Evolutionary conservation across 2,329 filamentous ascomycete genomes (phyloP), one percentile per base, ranked within the genome.

Genomic region (Cladosporium sp.): DNA sequence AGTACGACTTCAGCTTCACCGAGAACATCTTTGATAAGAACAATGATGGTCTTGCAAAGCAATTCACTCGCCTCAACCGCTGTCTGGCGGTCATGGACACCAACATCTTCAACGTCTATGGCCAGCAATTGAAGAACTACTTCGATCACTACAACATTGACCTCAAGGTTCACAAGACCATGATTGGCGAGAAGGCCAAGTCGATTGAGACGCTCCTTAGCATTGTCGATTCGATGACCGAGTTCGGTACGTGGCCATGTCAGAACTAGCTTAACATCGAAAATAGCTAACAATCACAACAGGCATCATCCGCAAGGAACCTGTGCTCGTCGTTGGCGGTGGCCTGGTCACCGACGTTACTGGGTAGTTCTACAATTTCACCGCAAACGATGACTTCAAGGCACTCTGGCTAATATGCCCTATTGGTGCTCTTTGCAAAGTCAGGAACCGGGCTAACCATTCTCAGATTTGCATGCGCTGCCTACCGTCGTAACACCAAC

Each of bases 111-210:
- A 83, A 82, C 59, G 71, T 89, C 15, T 89, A 90, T 62, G 86
- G 86, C 48, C 72, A 80, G 60, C 76, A 84, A 72, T 85, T 90
- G 75, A 78, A 86, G 70, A 71, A 74, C 52, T 90, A 90, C 73
- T 89, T 89, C 67, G 76, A 84, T 53, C 81, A 88, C 66, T 77
- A 88, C 70, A 77, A 78, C 17, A 77, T 89, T 45, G 74, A 81
- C 20, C 76, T 89, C 55, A 82, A 81, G 64, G 80, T 89, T 48
- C 86, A 89, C 73, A 84, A 87, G 77, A 89, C 85, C 59, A 87
- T 85, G 75, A 88, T 90, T 69, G 86, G 87, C 12, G 87, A 90
- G 70, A 89, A 89, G 73, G 86, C 86, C 40, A 90, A 90, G 79
- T 86, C 82, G 1, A 86, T 90, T 66, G 83, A 88, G 25, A 89